phyloP scores from a whole-genome alignment of 1,284 basidiomycete species.

The Rhodotorula sp. region DNA sequence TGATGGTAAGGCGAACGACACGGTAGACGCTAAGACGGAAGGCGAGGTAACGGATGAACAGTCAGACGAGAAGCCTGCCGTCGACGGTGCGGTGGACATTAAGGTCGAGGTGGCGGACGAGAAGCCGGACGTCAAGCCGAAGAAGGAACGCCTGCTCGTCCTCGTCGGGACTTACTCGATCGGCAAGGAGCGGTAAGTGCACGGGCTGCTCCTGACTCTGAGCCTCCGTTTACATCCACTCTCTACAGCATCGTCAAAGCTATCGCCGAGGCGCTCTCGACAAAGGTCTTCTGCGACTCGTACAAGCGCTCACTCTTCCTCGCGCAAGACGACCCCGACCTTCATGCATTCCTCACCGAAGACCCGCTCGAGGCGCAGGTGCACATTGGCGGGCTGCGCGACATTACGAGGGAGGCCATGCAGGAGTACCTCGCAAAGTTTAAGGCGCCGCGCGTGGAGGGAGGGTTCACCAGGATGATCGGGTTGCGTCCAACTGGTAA shows the following conservation, averaged over 20 bases:
- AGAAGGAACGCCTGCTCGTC: conserved; percentile 58
- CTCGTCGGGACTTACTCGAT: conserved; percentile 95
- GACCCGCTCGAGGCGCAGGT: conserved; percentile 75
- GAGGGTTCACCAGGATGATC: conserved; percentile 69
- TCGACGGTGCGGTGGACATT: conserved; percentile 48
- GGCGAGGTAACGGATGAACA: neutral
- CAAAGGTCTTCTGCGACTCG: conserved; percentile 86
- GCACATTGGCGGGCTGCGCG: conserved; percentile 77
- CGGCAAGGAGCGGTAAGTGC: conserved; percentile 74
- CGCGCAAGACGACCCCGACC: conserved; percentile 76
- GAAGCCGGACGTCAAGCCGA: conserved; percentile 37
- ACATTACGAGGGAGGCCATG: conserved; percentile 70
- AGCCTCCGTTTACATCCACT: too few species aligned
- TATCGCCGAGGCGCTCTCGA: conserved; percentile 73
- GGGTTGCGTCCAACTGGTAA: conserved; percentile 84
- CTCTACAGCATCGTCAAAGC: conserved; percentile 74
- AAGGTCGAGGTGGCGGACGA: conserved; percentile 45
- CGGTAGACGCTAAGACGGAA: conserved; percentile 48
- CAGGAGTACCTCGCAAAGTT: conserved; percentile 73
- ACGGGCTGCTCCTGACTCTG: neutral
- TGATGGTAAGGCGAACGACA: too few species aligned
- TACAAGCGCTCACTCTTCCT: conserved; percentile 75
- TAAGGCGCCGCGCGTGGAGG: conserved; percentile 51
- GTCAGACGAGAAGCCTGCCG: neutral
- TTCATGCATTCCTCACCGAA: conserved; percentile 72